phyloP scores from a whole-genome alignment of 2,329 filamentous ascomycete species.

The Pseudogymnoascus sp. region DNA sequence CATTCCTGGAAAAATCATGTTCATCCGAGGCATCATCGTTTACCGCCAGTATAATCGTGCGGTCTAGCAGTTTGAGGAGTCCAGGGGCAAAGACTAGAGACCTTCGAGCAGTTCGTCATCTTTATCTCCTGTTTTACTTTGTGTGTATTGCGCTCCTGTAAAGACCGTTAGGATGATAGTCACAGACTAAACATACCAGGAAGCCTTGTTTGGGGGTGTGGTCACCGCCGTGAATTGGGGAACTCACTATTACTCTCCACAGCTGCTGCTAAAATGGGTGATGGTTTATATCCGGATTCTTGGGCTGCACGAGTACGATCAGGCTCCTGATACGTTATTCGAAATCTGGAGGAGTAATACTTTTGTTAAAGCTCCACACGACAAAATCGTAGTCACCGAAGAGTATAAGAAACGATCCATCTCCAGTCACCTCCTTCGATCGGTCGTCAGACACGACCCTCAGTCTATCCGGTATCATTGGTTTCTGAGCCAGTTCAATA shows the following conservation, averaged over 20 bases:
- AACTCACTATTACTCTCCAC: neutral
- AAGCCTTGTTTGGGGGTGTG: neutral
- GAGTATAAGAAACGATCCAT: slow-evolving; percentile 6
- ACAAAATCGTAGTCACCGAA: slow-evolving; percentile 10
- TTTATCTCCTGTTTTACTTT: neutral
- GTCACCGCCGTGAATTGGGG: neutral
- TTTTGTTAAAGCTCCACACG: slow-evolving; percentile 8
- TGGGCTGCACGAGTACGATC: neutral
- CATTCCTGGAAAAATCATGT: neutral
- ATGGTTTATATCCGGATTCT: neutral
- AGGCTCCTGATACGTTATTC: neutral
- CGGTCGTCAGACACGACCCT: neutral
- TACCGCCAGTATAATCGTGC: neutral
- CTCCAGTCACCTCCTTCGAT: neutral
- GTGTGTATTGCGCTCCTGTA: neutral
- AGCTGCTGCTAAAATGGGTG: neutral
- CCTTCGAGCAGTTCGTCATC: neutral
- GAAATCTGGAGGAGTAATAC: neutral
- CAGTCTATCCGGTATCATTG: neutral
- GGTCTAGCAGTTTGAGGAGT: neutral
- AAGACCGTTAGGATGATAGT: neutral
- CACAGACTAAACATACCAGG: neutral
- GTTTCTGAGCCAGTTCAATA: neutral
- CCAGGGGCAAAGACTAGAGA: neutral
- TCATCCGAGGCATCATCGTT: neutral